Evolutionary conservation across 768 basidiomycete genomes (phyloP).

Genomic region (Russula compacta): DNA sequence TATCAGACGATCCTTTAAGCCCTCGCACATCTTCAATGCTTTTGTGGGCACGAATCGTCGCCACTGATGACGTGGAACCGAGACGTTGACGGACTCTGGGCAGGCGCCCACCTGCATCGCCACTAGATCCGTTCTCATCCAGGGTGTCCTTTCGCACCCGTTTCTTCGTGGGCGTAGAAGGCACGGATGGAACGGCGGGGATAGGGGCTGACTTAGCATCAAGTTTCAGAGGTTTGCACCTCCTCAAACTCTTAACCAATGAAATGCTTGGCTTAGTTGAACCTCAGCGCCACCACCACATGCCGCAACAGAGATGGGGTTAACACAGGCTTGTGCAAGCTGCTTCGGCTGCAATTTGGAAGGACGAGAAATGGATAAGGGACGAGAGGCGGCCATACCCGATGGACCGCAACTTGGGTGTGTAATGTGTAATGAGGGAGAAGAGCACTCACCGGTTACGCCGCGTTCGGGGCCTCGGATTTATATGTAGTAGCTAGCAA

Average conservation of each 20-base stretch:
- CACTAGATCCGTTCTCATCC: slow-evolving; percentile 15
- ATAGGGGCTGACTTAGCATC: slow-evolving; percentile 2
- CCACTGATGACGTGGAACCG: slow-evolving; percentile 18
- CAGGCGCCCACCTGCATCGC: slow-evolving; percentile 9
- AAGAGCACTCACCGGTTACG: not conserved
- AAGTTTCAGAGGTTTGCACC: slow-evolving; percentile 5
- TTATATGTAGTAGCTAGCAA: slow-evolving; percentile 11
- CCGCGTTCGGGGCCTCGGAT: not conserved
- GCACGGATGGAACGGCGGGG: slow-evolving; percentile 1
- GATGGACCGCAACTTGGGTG: slow-evolving; percentile 10
- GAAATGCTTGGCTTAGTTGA: not conserved
- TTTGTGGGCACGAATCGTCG: slow-evolving; percentile 15
- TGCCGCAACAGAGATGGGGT: slow-evolving; percentile 4
- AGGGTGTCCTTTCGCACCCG: slow-evolving; percentile 17
- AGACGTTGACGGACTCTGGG: slow-evolving; percentile 19
- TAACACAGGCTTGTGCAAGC: slow-evolving; percentile 8
- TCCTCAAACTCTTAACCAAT: slow-evolving; percentile 5
- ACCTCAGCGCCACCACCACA: not conserved
- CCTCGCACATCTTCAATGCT: slow-evolving; percentile 1
- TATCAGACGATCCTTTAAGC: not conserved
- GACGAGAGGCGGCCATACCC: slow-evolving; percentile 3
- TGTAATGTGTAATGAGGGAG: not conserved
- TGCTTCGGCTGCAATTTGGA: slow-evolving; percentile 14
- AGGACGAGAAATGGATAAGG: slow-evolving; percentile 15
- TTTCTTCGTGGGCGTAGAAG: slow-evolving; percentile 12